These are phyloP conservation scores for Nothopassalora personata DNA, from an alignment of 2,329 filamentous ascomycete genomes.

Conservation along the genomic window DNA sequence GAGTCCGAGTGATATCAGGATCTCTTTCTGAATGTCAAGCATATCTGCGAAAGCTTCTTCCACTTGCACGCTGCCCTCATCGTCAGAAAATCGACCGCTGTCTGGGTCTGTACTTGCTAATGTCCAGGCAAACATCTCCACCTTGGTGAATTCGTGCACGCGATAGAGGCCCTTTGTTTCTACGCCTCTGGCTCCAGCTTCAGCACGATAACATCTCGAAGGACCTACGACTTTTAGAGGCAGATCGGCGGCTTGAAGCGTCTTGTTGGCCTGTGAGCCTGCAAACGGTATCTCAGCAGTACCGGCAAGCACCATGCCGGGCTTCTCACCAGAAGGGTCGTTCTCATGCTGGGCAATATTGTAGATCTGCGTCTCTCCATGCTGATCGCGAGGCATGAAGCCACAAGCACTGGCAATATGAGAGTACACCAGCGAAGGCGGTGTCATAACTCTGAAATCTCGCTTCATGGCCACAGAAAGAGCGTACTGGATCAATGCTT, in stretches of 20 bases:
- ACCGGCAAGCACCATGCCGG: slow-evolving; percentile 70
- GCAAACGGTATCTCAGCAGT: slow-evolving; percentile 95
- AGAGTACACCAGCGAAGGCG: slow-evolving; percentile 84
- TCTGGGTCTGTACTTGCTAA: slow-evolving; percentile 22
- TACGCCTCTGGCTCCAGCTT: slow-evolving; percentile 82
- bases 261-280: slow-evolving; percentile 74
- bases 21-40: slow-evolving; percentile 77
- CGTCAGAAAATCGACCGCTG: slow-evolving; percentile 25
- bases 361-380: slow-evolving; percentile 92
- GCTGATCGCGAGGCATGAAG: slow-evolving; percentile 85
- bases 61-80: slow-evolving; percentile 35
- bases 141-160: slow-evolving; percentile 97
- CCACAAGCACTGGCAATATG: slow-evolving; percentile 89
- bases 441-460: slow-evolving; percentile 76
- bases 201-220: slow-evolving; percentile 90
- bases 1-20: slow-evolving; percentile 69
- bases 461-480: slow-evolving; percentile 64
- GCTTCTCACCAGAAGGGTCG: slow-evolving; percentile 58
- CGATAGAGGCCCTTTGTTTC: slow-evolving; percentile 94
- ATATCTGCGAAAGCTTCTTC: slow-evolving; percentile 74
- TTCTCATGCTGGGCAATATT: slow-evolving; percentile 57
- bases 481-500: slow-evolving; percentile 84
- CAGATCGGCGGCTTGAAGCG: slow-evolving; percentile 59
- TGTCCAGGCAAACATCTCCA: slow-evolving; percentile 96
- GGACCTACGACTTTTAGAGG: slow-evolving; percentile 77